Evolutionary conservation across 352 stramenopile species (phyloP), one percentile per base, ranked within the genome.

Genomic region (Pythium dissotocum): DNA sequence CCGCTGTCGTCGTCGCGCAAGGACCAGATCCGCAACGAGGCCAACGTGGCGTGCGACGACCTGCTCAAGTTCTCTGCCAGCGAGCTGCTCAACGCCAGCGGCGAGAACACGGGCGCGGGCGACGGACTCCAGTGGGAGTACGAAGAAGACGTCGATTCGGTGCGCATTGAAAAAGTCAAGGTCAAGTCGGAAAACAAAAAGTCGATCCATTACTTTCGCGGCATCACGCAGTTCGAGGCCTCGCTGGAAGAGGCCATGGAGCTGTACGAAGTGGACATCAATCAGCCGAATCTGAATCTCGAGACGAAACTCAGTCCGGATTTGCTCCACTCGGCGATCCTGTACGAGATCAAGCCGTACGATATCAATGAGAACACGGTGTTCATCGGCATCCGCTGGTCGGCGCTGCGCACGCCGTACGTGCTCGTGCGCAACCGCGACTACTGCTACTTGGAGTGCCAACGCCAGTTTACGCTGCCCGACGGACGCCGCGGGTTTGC

Each of bases 331-430:
- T 94, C 85, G 44, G 79, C 89, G 18, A 82, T 93, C 52, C 76
- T 93, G 2, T 93, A 93, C 72, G 80, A 91, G 72, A 86, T 93
- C 60, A 74, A 79, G 61, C 73, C 75, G 9, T 93, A 93, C 71
- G 72, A 69, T 26, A 49, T 69, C 0, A 61, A 79, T 12, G 78
- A 89, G 4, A 85, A 69, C 55, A 83, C 78, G 1, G 60, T 88
- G 3, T 91, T 93, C 64, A 86, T 93, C 54, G 83, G 85, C 46
- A 91, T 93, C 52, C 83, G 85, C 53, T 93, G 85, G 85, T 88
- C 82, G 32, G 83, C 82, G 6, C 63, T 93, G 36, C 80, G 81
- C 24, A 89, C 83, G 21, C 80, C 85, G 16, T 93, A 91, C 71
- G 68, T 90, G 26, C 73, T 93, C 63, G 80, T 91, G 52, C 80